A percentile compares a stretch with the other conserved stretches of the same genome.
Conservation (phyloP, 441 rosid genomes). For the Bruguiera hainesii region DNA sequence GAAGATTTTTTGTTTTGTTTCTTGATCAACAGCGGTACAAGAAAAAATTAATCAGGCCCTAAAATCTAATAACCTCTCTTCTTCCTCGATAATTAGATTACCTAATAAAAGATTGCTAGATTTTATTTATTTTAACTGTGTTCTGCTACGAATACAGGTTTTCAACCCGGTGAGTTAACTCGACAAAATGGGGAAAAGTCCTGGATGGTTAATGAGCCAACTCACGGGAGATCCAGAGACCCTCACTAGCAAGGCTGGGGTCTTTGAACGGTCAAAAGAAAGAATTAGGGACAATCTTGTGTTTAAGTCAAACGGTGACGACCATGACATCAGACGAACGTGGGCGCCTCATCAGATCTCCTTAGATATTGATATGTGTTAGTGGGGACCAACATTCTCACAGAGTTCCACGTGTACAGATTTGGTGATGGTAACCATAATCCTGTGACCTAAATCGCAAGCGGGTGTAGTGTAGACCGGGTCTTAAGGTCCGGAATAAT, state of each 20-base stretch:
- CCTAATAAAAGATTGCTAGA: too few species aligned
- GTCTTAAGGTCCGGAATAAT: neutral
- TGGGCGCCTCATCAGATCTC: constrained; percentile 26
- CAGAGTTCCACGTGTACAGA: neutral
- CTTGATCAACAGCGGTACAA: too few species aligned
- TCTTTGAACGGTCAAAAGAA: constrained; percentile 18
- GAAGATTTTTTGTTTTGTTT: too few species aligned
- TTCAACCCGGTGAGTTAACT: neutral
- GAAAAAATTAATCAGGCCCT: too few species aligned
- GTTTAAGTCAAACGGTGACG: constrained; percentile 58
- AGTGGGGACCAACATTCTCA: constrained; percentile 4
- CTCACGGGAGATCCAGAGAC: too few species aligned
- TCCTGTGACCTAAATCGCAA: neutral
- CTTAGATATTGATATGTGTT: constrained; percentile 24
- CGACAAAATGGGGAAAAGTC: too few species aligned
- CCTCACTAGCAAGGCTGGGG: neutral
- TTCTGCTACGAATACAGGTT: too few species aligned
- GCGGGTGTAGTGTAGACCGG: neutral
- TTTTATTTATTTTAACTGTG: too few species aligned
- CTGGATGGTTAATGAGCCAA: neutral
- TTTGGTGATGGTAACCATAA: constrained; percentile 2
- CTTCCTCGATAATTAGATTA: too few species aligned
- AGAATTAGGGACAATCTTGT: constrained; percentile 17
- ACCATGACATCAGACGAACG: constrained; percentile 54
- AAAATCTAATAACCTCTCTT: too few species aligned